These are phyloP conservation scores for Begonia fuchsioides DNA, from an alignment of 306 rosid species.

Conservation along the genomic window DNA sequence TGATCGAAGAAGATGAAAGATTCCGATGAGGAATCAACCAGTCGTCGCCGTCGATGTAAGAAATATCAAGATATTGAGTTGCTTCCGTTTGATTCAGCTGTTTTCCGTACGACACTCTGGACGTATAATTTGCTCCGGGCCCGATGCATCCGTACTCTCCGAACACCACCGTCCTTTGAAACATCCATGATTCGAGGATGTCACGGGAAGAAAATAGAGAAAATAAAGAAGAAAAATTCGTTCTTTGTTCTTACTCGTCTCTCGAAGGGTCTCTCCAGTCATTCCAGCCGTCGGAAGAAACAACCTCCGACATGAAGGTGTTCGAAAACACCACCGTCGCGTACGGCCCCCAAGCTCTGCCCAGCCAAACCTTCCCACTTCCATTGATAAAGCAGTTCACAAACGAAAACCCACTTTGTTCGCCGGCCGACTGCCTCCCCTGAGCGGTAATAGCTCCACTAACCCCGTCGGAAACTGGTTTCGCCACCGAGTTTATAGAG, in stretches of 20 bases:
- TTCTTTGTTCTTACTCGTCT: constrained; percentile 47
- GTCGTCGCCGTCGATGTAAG: constrained; percentile 39
- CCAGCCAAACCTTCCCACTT: constrained; percentile 71
- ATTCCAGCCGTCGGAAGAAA: constrained; percentile 58
- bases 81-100: constrained; percentile 53
- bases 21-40: constrained; percentile 31
- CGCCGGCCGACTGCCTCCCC: constrained; percentile 29
- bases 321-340: constrained; percentile 49
- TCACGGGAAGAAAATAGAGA: too few relatives aligned
- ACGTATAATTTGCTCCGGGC: constrained; percentile 34
- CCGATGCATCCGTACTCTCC: constrained; percentile 56
- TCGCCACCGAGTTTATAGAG: constrained; percentile 40
- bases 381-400: constrained; percentile 65
- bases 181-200: neutral
- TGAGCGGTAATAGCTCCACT: constrained; percentile 77
- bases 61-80: constrained; percentile 24
- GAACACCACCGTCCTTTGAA: constrained; percentile 45
- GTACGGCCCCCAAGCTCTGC: constrained; percentile 69
- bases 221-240: neutral
- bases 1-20: constrained; percentile 3
- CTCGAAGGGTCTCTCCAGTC: constrained; percentile 62
- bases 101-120: constrained; percentile 42
- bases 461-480: constrained; percentile 16
- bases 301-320: constrained; percentile 51
- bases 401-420: constrained; percentile 56